A percentile compares a stretch with the other conserved stretches of the same genome.
Conservation (phyloP, 306 rosid genomes). For the Dalbergia cultrata region DNA sequence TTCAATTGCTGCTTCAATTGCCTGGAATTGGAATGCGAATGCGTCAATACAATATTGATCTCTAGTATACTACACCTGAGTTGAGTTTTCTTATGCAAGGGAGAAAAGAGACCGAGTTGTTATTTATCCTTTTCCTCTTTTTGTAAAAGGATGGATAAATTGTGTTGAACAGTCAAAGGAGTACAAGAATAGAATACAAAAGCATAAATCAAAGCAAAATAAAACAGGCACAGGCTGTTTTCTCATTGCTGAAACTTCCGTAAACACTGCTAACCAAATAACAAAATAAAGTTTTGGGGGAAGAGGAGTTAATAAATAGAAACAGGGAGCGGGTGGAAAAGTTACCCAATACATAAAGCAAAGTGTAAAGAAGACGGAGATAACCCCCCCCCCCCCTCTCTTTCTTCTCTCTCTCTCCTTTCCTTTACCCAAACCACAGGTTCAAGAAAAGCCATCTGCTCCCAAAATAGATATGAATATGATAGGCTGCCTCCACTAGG, state of each 20-base stretch:
- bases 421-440: neutral
- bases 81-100: slow-evolving; percentile 2
- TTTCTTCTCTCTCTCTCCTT: too few relatives aligned
- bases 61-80: neutral
- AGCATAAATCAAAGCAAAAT: neutral
- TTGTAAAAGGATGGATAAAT: neutral
- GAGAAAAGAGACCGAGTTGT: neutral
- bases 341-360: neutral
- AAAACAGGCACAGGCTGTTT: neutral
- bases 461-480: neutral
- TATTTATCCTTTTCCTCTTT: neutral
- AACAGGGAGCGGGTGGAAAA: neutral
- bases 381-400: too few relatives aligned
- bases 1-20: slow-evolving; percentile 98
- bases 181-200: neutral
- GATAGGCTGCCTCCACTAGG: slow-evolving; percentile 12
- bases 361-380: slow-evolving; percentile 23
- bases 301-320: neutral
- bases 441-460: neutral
- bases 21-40: slow-evolving; percentile 59
- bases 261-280: neutral
- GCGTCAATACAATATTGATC: slow-evolving; percentile 9
- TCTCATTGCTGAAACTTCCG: neutral
- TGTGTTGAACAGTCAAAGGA: neutral
- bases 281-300: neutral